Evolutionary conservation across 257 asterid genomes (phyloP).

Genomic region (Solanum sparsipilum): DNA sequence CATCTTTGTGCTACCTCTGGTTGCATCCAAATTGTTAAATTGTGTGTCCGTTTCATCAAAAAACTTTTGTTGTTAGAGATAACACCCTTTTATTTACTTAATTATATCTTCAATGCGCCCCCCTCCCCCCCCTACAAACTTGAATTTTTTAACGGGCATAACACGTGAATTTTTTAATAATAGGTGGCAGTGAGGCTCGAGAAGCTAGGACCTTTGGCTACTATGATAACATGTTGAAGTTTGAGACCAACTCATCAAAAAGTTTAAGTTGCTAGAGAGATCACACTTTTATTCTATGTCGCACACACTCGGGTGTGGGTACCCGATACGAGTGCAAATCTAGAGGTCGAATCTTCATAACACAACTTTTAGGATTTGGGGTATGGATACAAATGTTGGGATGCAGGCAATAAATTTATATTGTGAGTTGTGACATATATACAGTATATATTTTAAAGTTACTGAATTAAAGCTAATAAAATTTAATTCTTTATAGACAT

Average conservation of each 20-base stretch:
- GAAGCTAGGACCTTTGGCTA: neutral
- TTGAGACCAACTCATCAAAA: neutral
- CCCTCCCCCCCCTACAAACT: neutral
- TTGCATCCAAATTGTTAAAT: neutral
- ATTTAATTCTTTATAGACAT: neutral
- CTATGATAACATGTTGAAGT: neutral
- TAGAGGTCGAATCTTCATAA: neutral
- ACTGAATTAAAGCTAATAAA: neutral
- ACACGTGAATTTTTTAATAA: neutral
- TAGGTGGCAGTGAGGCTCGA: neutral
- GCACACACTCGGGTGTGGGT: neutral
- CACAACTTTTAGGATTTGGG: neutral
- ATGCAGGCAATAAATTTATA: neutral
- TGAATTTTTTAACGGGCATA: neutral
- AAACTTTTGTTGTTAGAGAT: neutral
- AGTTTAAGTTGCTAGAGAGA: neutral
- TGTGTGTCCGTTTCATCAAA: neutral
- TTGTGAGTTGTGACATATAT: neutral
- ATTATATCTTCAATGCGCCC: neutral
- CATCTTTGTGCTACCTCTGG: neutral
- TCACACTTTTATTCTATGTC: neutral
- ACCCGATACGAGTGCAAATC: neutral
- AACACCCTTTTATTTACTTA: neutral
- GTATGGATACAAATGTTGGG: neutral
- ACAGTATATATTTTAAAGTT: neutral